phyloP scores from a whole-genome alignment of 2,329 filamentous ascomycete species.

The Trichoderma breve region DNA sequence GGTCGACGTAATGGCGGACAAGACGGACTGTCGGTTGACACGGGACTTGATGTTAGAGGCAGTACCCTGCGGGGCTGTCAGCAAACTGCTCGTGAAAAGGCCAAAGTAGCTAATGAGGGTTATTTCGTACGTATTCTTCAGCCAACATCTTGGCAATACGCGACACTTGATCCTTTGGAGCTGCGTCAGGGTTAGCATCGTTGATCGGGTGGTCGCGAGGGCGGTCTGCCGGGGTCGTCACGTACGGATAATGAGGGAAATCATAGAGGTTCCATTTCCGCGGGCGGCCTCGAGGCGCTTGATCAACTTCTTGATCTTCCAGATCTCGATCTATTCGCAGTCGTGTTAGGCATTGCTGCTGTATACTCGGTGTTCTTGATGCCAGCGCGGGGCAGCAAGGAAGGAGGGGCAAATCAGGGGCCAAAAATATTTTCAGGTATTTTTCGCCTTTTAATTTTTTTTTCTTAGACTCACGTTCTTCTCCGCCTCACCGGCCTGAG shows the following conservation, averaged over 20 bases:
- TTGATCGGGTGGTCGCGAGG: slow-evolving; percentile 1
- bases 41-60: slow-evolving; percentile 99
- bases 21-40: slow-evolving; percentile 95
- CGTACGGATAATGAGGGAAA: slow-evolving; percentile 97
- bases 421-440: slow-evolving; percentile 24
- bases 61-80: slow-evolving; percentile 66
- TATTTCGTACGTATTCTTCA: slow-evolving; percentile 85
- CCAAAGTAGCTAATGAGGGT: not conserved
- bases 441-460: not conserved
- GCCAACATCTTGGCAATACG: slow-evolving; percentile 99
- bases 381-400: slow-evolving; percentile 34
- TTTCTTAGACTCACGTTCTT: slow-evolving; percentile 68
- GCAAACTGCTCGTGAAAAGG: slow-evolving; percentile 22
- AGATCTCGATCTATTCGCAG: slow-evolving; percentile 64
- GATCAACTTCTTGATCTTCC: slow-evolving; percentile 99
- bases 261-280: slow-evolving; percentile 99
- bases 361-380: not conserved
- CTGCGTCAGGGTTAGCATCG: slow-evolving; percentile 43
- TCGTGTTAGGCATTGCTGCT: slow-evolving; percentile 18
- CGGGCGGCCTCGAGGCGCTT: slow-evolving; percentile 96
- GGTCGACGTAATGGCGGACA: slow-evolving; percentile 97
- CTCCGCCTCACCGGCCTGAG: slow-evolving; percentile 88
- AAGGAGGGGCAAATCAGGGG: slow-evolving; percentile 27
- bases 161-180: slow-evolving; percentile 97
- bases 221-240: slow-evolving; percentile 25